Percentiles rank a stretch among this genome's conserved stretches.
These are phyloP conservation scores for Yamadazyma paraphyllophila DNA, from an alignment of 805 yeast genomes.

Conservation along the genomic window DNA sequence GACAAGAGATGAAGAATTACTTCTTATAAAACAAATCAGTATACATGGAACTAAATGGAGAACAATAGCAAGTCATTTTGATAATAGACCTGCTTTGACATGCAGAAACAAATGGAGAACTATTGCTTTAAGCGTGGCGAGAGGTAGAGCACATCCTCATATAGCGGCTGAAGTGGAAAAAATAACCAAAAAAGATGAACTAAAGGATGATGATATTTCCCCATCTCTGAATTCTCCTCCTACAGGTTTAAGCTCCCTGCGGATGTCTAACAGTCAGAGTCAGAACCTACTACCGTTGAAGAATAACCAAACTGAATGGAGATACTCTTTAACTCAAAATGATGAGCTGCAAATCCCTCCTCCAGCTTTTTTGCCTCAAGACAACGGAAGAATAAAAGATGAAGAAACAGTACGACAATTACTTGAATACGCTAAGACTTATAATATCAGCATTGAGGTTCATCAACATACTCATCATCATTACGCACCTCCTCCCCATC, in stretches of 20 bases:
- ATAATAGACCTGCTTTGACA: constrained; percentile 81
- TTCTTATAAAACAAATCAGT: constrained; percentile 64
- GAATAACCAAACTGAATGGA: constrained; percentile 53
- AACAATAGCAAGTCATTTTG: constrained; percentile 66
- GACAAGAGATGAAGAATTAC: constrained; percentile 73
- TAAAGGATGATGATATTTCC: not conserved
- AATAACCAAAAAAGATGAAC: constrained; percentile 25
- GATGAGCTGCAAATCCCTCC: constrained; percentile 29
- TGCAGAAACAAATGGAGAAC: constrained; percentile 94
- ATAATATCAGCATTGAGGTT: constrained; percentile 60
- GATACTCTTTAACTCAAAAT: constrained; percentile 43
- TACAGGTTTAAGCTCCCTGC: not conserved
- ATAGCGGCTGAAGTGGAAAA: constrained; percentile 61
- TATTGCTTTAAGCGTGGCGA: constrained; percentile 69
- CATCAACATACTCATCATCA: constrained; percentile 88
- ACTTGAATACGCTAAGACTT: constrained; percentile 57
- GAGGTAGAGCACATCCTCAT: constrained; percentile 57
- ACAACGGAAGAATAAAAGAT: constrained; percentile 49
- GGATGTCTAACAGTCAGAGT: not conserved
- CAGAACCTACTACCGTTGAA: constrained; percentile 1
- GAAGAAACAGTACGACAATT: constrained; percentile 56
- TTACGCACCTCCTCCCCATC: constrained; percentile 46
- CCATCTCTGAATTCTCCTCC: constrained; percentile 3
- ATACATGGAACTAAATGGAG: constrained; percentile 87
- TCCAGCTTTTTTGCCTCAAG: constrained; percentile 17